These are phyloP conservation scores for Puccinia sorghi DNA, from an alignment of 1,284 basidiomycete genomes.

Conservation along the genomic window DNA sequence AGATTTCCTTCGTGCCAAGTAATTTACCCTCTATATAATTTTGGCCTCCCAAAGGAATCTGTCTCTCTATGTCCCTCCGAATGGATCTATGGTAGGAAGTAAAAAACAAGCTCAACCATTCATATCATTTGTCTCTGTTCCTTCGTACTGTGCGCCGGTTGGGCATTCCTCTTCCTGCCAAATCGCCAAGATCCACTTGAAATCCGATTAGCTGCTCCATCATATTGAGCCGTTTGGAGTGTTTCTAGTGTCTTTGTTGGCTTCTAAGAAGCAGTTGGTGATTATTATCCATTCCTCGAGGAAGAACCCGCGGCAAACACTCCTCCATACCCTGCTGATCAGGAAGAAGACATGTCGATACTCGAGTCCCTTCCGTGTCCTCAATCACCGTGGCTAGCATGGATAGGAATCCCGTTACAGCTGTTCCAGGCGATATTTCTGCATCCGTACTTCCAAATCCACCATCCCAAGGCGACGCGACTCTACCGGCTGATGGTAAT, in stretches of 20 bases:
- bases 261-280: not conserved
- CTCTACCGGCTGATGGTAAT: slow-evolving; percentile 18
- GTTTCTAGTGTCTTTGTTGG: slow-evolving; percentile 1
- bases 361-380: slow-evolving; percentile 38
- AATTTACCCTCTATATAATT: not conserved
- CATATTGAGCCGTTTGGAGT: not conserved
- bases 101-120: not conserved
- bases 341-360: slow-evolving; percentile 20
- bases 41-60: not conserved
- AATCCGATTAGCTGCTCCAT: slow-evolving; percentile 1
- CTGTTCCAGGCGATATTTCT: slow-evolving; percentile 34
- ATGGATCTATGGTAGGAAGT: not conserved
- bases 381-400: slow-evolving; percentile 25
- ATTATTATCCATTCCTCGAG: not conserved
- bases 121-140: not conserved
- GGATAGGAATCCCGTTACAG: slow-evolving; percentile 2
- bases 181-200: not conserved
- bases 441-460: slow-evolving; percentile 42
- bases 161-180: not conserved
- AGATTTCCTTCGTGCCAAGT: not conserved
- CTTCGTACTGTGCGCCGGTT: not conserved
- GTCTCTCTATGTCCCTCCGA: not conserved
- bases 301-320: not conserved
- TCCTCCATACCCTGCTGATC: not conserved
- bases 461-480: slow-evolving; percentile 25